Base-by-base conservation (phyloP, 805 yeast species). In the Yarrowia porcina region DNA sequence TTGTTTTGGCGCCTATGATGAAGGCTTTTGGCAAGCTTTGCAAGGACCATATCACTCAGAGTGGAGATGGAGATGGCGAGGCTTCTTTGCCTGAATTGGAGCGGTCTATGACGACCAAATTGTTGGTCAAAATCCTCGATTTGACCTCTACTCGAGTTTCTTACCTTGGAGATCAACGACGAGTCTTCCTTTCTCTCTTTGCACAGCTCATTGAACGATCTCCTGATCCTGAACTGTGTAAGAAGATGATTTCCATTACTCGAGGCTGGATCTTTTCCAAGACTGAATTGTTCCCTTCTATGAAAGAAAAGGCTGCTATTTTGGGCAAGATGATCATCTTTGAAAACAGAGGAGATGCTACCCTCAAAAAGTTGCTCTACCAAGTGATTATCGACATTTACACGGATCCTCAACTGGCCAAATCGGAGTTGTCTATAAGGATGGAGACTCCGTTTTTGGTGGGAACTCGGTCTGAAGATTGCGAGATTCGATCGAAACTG, bases 371-470 rank as follows among this genome's bases (percentile, higher is more conserved):
- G 66, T 86, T 87, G 64, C 93, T 89, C 71, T 93, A 92, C 69
- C 87, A 86, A 68, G 89, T 94, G 27, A 87, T 96, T 66, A 85
- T 92, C 30, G 96, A 89, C 67, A 86, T 94, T 23, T 96, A 93
- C 73, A 90, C 88, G 66, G 91, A 89, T 67, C 86, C 87, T 44
- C 77, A 86, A 0, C 80, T 91, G 68, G 83, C 88, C 23, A 83
- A 90, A 67, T 86, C 96, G 0, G 99, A 94, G 70, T 80, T 94
- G 28, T 90, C 97, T 0, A 93, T 91, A 15, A 80, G 99, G 62
- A 86, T 94, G 89, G 99, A 94, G 72, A 97, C 92, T 73, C 96
- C 98, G 27, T 94, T 94, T 74, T 77, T 94, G 69, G 93, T 90
- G 10, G 99, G 99, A 35, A 94, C 99, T 0, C 82, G 96, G 33